Base-by-base conservation (phyloP, 108 stramenopile species). In the Nitzschia inconspicua region DNA sequence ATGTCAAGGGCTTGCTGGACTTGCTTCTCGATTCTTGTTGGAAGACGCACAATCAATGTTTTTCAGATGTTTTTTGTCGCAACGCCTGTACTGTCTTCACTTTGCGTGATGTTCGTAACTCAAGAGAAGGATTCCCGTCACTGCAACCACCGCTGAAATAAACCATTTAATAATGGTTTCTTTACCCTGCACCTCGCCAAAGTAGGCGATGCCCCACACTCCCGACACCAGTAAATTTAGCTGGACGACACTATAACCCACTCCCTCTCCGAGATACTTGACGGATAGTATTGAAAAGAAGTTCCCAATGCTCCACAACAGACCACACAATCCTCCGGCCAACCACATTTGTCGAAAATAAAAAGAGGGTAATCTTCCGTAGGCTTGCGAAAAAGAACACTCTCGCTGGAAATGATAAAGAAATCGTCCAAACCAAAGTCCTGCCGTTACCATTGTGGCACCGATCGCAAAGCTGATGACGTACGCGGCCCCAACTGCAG, bases 401-500 rank as follows among this genome's bases (percentile, higher is more conserved):
- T 50, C 23, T 4, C 41, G 20, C 50, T 65, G 46, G 20, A 60
- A 68, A 42, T 65, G 47, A 46, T 60, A 72, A 1, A 85, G 40
- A 44, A 53, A 83, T 27, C 85, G 68, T 0, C 79, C 25, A 13
- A 85, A 36, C 85, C 89, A 91, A 36, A 87, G 44, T 8, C 58
- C 18, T 1, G 82, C 2, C 7, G 80, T 82, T 8, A 84, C 80
- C 28, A 81, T 53, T 4, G 77, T 58, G n/a, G 89, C 78, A 19
- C 85, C 85, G 43, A 83, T 59, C 11, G 84, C 82, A 72, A 91
- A 87, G 49, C 79, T 81, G 60, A 86, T 79, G 13, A 89, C 68
- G 72, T 76, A 94, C 35, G 68, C 66, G 19, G 75, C 23, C n/a
- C 93, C 89, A 10, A 68, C 61, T 28, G 85, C 80, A 22, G 66